These are phyloP conservation scores for Talaromyces sp. DNA, from an alignment of 2,329 filamentous ascomycete genomes.

Conservation along the genomic window DNA sequence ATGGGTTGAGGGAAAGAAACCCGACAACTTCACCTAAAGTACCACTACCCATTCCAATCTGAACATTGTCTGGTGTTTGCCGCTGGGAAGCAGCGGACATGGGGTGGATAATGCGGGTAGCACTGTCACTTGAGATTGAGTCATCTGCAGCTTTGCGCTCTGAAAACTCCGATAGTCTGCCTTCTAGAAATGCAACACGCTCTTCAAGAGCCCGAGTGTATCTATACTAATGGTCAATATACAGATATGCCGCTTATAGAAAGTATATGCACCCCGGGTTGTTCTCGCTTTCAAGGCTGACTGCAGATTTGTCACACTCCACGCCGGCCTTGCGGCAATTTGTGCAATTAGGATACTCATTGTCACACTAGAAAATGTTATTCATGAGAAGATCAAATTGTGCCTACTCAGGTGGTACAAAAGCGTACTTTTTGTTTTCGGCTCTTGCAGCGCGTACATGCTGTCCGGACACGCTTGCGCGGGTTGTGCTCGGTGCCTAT, in stretches of 20 bases:
- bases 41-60: slow-evolving; percentile 34
- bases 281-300: slow-evolving; percentile 38
- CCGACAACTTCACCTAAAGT: slow-evolving; percentile 49
- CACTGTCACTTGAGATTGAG: slow-evolving; percentile 19
- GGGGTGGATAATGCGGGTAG: slow-evolving; percentile 23
- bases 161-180: slow-evolving; percentile 26
- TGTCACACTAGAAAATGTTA: slow-evolving; percentile 41
- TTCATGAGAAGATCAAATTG: neutral
- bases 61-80: slow-evolving; percentile 24
- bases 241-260: neutral
- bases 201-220: slow-evolving; percentile 47
- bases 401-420: neutral
- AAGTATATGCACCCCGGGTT: slow-evolving; percentile 35
- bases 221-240: slow-evolving; percentile 25
- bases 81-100: slow-evolving; percentile 28
- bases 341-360: slow-evolving; percentile 46
- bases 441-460: slow-evolving; percentile 48
- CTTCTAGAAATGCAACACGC: slow-evolving; percentile 45
- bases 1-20: slow-evolving; percentile 47
- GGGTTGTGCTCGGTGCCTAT: slow-evolving; percentile 39
- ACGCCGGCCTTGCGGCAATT: slow-evolving; percentile 46
- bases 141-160: slow-evolving; percentile 21
- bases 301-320: slow-evolving; percentile 45
- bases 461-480: slow-evolving; percentile 47
- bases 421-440: slow-evolving; percentile 46